Base-by-base conservation (phyloP, 768 basidiomycete species). In the Pleurotus pulmonarius region DNA sequence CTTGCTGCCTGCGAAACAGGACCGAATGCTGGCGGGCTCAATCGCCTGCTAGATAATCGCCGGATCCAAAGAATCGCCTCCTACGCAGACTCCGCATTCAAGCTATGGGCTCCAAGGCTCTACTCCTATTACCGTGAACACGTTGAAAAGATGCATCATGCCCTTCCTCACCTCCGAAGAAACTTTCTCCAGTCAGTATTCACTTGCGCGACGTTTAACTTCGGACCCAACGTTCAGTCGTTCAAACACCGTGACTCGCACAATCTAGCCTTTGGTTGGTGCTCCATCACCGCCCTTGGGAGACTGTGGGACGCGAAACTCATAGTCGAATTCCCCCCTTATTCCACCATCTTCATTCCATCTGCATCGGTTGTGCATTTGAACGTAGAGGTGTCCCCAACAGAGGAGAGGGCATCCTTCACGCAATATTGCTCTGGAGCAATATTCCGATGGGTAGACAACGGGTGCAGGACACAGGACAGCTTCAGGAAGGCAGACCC, bases 221-320 rank as follows among this genome's bases (percentile, higher is more conserved):
- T 73, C 12, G 69, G 70, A 0, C 54, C 55, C 0, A 49, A 54
- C 0, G 62, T 61, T 0, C 41, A 63, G 1, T 65, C 64, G 0
- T 25, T 38, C 0, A 46, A 57, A 0, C 73, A 73, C 24, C 58
- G 59, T 0, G 73, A 77, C 39, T 46, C 20, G 18, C 52, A 43
- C 3, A 77, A 78, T 41, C 53, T 69, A 0, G 60, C 71, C 0
- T 65, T 58, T 34, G 72, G 72, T 0, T 64, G 66, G 61, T 78
- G 73, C 46, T 63, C 63, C 0, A 69, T 76, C 8, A 63, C 59
- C 1, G 63, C 70, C 0, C 48, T 67, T 0, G 73, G 73, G 0
- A 7, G 49, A 1, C 44, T 76, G 0, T 67, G 65, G 60, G 67
- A 69, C 20, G 43, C 68, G 0, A 58, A 64, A 13, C 56, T 71